Evolutionary conservation across 495 filamentous ascomycete genomes (phyloP).

Genomic region (Copromyces sp.): DNA sequence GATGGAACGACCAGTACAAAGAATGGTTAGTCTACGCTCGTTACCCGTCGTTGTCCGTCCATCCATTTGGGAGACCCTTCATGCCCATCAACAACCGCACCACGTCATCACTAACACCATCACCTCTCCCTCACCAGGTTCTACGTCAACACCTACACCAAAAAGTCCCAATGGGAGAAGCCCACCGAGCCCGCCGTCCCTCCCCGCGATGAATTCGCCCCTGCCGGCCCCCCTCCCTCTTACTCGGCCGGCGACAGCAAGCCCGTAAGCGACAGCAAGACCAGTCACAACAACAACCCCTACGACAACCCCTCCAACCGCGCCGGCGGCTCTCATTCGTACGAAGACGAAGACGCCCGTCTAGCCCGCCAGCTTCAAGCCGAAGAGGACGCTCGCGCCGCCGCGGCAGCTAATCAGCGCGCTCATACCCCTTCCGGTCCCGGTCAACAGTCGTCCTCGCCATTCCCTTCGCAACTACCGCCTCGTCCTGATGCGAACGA

Average conservation of each 20-base stretch:
- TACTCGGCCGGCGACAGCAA: slow-evolving; percentile 40
- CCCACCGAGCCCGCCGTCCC: slow-evolving; percentile 52
- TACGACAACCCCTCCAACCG: slow-evolving; percentile 35
- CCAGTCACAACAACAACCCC: slow-evolving; percentile 48
- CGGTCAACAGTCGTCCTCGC: neutral
- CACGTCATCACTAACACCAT: neutral
- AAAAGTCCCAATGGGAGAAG: slow-evolving; percentile 77
- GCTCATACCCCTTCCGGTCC: slow-evolving; percentile 1
- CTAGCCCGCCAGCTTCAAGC: slow-evolving; percentile 71
- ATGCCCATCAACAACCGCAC: neutral
- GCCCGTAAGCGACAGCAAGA: slow-evolving; percentile 44
- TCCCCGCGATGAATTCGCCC: slow-evolving; percentile 29
- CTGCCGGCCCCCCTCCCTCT: slow-evolving; percentile 51
- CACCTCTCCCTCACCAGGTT: slow-evolving; percentile 45
- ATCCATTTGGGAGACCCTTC: neutral
- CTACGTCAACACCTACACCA: slow-evolving; percentile 79
- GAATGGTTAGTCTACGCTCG: slow-evolving; percentile 51
- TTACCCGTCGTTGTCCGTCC: neutral
- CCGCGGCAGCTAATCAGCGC: slow-evolving; percentile 16
- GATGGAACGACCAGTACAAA: slow-evolving; percentile 64
- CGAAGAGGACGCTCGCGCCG: slow-evolving; percentile 61
- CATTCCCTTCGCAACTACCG: slow-evolving; percentile 28
- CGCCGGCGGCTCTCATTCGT: neutral
- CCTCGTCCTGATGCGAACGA: slow-evolving; percentile 24
- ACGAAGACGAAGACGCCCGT: slow-evolving; percentile 56